phyloP scores from a whole-genome alignment of 495 filamentous ascomycete species.

The Penicillium pulvis region DNA sequence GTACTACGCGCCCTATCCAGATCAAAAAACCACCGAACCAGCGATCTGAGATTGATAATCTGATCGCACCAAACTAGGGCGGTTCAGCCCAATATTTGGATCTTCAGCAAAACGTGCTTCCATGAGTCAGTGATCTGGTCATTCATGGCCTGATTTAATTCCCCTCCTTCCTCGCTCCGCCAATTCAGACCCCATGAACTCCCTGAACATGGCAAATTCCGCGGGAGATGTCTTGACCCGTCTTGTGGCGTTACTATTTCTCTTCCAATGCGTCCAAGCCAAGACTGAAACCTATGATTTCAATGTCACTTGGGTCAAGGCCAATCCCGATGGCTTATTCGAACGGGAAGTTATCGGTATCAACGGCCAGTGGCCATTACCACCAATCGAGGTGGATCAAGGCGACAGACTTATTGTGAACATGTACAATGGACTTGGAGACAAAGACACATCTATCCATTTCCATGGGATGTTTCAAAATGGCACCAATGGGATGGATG shows the following conservation, averaged over 20 bases:
- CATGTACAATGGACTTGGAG: conserved; percentile 70
- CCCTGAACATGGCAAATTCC: conserved; percentile 19
- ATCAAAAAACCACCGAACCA: no score
- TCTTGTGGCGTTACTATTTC: conserved; percentile 14
- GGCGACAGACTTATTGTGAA: conserved; percentile 75
- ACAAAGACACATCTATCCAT: conserved; percentile 71
- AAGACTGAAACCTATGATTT: conserved; percentile 76
- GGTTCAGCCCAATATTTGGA: no score
- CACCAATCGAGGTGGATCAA: conserved; percentile 65
- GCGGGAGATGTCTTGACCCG: conserved; percentile 12
- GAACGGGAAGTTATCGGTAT: conserved; percentile 74
- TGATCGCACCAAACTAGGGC: no score
- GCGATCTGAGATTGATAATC: no score
- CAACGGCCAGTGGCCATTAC: conserved; percentile 79
- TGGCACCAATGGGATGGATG: conserved; percentile 73
- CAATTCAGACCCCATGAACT: not conserved
- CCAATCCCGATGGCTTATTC: conserved; percentile 74
- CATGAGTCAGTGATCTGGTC: no score
- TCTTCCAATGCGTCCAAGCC: conserved; percentile 35
- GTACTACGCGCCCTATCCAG: no score
- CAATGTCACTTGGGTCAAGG: conserved; percentile 76
- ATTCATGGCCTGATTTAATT: no score
- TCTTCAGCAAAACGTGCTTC: no score
- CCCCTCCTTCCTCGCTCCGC: not conserved
- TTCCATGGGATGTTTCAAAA: conserved; percentile 81